Conservation (phyloP, 2,329 filamentous ascomycete genomes). For the Ilyonectria destructans region DNA sequence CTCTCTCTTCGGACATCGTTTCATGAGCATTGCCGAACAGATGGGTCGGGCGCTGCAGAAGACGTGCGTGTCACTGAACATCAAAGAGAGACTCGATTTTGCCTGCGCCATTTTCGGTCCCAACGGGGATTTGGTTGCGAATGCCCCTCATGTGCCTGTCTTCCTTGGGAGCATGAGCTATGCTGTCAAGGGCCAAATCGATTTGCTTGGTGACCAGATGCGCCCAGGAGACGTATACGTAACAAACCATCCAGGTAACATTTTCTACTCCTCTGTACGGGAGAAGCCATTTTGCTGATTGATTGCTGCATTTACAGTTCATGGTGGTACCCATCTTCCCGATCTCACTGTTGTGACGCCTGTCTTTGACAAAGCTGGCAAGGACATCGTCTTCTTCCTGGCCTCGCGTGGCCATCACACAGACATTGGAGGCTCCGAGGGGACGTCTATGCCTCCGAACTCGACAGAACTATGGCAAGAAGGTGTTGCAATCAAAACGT, state of each 20-base stretch:
- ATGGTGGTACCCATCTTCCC: conserved; percentile 29
- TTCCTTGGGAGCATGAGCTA: conserved; percentile 86
- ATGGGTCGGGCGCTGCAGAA: conserved; percentile 85
- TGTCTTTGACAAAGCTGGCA: conserved; percentile 34
- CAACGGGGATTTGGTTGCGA: conserved; percentile 80
- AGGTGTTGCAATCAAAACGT: conserved; percentile 67
- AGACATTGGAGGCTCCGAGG: conserved; percentile 38
- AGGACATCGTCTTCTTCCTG: conserved; percentile 34
- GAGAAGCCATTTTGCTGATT: background rate
- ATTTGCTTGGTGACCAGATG: conserved; percentile 77
- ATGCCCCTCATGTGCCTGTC: conserved; percentile 82
- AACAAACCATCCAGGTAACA: conserved; percentile 62
- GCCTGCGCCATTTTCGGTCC: conserved; percentile 84
- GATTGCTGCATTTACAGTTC: background rate
- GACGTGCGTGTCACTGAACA: conserved; percentile 81
- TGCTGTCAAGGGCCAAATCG: conserved; percentile 78
- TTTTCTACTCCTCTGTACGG: too few species aligned
- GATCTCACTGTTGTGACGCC: conserved; percentile 38
- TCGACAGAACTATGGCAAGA: conserved; percentile 73
- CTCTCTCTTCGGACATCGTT: conserved; percentile 82
- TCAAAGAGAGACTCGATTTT: conserved; percentile 86
- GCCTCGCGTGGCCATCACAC: conserved; percentile 39
- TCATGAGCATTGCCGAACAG: conserved; percentile 87
- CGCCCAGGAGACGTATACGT: conserved; percentile 83
- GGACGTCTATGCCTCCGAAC: conserved; percentile 61